Evolutionary conservation across 345 rosid genomes (phyloP), one percentile per base, ranked within the genome.

Genomic region (Noccaea bulbosa): DNA sequence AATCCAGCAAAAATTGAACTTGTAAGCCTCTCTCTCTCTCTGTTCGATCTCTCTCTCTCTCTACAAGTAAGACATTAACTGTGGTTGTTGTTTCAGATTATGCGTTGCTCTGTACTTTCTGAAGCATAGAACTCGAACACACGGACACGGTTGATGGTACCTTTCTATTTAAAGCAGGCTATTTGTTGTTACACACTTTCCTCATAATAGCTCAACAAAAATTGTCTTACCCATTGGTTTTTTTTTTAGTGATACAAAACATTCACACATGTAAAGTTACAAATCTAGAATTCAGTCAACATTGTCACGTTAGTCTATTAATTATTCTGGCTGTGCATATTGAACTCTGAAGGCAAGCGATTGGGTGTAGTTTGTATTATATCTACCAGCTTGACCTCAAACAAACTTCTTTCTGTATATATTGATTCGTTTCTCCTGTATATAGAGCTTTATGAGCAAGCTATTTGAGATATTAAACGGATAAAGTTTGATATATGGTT

Each of bases 1-100:
- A 86, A 70, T 87, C 96, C 69, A 71, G 88, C 82, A 89, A 84
- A 85, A 88, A 77, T 12, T 94, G 85, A 92, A 66, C 72, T 67
- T 60, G 43, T 78, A 67, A 38, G 67, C 56, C 58, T 10, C 53
- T 3, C 52, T 5, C 51, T 37, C 7, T 5, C 57, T 9, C 48
- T 46, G 22, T 20, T 27, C 30, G 30, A 27, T 62, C 37, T 73
- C 55, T 41, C 3, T 37, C 52, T 46, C n/a, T 56, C 38, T 67
- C 52, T 37, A 48, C 30, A 16, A 39, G 38, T 3, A 14, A 33
- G 34, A 41, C 30, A 17, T 24, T 51, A 34, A 12, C 14, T 12
- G 48, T 59, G 22, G 20, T 43, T 8, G 69, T 67, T 74, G 59
- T 75, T 60, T 45, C 78, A 68, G 74, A 30, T 52, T 67, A 12